Evolutionary conservation across 2,329 filamentous ascomycete genomes (phyloP).

Genomic region (Apiospora kogelbergensis): DNA sequence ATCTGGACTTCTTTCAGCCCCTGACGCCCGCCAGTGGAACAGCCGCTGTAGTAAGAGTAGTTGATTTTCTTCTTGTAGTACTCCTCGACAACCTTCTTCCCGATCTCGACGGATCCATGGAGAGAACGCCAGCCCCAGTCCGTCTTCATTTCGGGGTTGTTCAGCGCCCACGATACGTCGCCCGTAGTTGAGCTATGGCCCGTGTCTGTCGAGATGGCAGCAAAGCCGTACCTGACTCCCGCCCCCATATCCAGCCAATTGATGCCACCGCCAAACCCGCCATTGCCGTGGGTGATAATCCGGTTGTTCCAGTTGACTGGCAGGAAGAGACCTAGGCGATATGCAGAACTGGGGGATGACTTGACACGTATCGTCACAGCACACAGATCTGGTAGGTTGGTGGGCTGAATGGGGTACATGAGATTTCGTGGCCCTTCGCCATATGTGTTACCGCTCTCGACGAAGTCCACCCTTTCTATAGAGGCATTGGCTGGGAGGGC

Average conservation of each 20-base stretch:
- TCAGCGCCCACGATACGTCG: conserved; percentile 38
- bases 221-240: conserved; percentile 38
- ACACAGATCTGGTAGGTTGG: conserved; percentile 38
- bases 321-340: conserved; percentile 39
- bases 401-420: conserved; percentile 35
- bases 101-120: conserved; percentile 49
- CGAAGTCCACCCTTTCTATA: conserved; percentile 28
- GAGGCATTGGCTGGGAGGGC: conserved; percentile 18
- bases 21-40: conserved; percentile 59
- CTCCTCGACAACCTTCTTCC: conserved; percentile 45
- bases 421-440: conserved; percentile 36
- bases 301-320: conserved; percentile 36
- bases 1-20: conserved; percentile 53
- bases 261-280: conserved; percentile 37
- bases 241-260: conserved; percentile 35
- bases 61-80: conserved; percentile 45
- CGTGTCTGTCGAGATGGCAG: conserved; percentile 42
- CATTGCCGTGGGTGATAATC: conserved; percentile 38
- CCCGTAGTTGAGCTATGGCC: conserved; percentile 37
- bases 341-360: conserved; percentile 31
- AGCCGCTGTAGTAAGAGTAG: conserved; percentile 56
- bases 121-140: conserved; percentile 41
- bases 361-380: conserved; percentile 36
- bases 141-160: conserved; percentile 31
- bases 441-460: conserved; percentile 33